Evolutionary conservation across 1,284 basidiomycete species (phyloP), one percentile per base, ranked within the genome.

Genomic region (Pseudozyma sp.): DNA sequence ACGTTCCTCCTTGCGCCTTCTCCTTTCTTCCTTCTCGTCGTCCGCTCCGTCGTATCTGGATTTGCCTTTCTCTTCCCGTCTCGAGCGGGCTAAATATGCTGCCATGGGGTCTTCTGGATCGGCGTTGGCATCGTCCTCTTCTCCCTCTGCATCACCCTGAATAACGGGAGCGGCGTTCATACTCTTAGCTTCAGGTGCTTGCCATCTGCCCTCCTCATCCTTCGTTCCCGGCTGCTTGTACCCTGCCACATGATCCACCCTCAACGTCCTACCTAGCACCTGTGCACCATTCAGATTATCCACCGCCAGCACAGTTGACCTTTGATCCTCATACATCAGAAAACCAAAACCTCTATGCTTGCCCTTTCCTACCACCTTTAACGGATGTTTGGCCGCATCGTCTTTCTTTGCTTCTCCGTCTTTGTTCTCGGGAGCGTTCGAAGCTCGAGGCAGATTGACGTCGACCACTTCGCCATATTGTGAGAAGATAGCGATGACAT

Each of bases 61-160:
- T 35, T 54, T 54, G 13, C 45, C 48, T 39, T 56, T 65, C 31
- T 57, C 50, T 39, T 83, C 69, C 18, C 70, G 73, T 10, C 70
- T 59, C 45, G 76, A 36, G n/a, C 81, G 79, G 43, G 45, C 45
- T 25, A 87, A 77, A 85, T 94, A 98, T 67, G 93, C 93, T 18
- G 92, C 90, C 97, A 99, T 99, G 0, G 97, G 97, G 86, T 99
- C 97, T 82, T 98, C 94, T 5, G 93, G 92, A 85, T 98, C 95
- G 62, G n/a, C 50, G 16, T 95, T 89, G 57, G 25, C 55, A 61
- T 14, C 66, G 50, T 36, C 59, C 48, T 40, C 52, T 54, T 52
- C 48, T 40, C 18, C 45, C 39, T 42, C 25, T 1, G 14, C 47
- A 9, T 31, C 38, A n/a, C 19, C 18, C 12, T 6, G 2, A 12